Evolutionary conservation across 495 filamentous ascomycete species (phyloP).

Genomic region (Lasiosphaeris hirsuta): DNA sequence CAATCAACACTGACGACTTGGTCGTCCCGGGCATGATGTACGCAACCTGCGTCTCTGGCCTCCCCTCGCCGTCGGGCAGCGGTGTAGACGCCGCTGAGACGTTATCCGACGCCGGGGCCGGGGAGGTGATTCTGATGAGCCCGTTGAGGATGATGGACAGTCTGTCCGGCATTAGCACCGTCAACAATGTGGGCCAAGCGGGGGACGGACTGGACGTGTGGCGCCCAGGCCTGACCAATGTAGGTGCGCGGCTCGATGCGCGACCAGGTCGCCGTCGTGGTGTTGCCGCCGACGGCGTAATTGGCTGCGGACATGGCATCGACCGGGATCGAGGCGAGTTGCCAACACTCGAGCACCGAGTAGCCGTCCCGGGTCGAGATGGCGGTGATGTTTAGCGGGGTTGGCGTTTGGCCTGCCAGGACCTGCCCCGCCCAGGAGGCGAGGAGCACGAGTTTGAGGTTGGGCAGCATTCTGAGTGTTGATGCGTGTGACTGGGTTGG

Average conservation of each 20-base stretch:
- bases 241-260: conserved; percentile 22
- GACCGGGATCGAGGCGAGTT: conserved; percentile 20
- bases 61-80: not conserved
- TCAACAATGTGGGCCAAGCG: not conserved
- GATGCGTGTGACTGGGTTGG: too few species aligned
- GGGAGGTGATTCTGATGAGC: conserved; percentile 28
- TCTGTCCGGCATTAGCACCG: not conserved
- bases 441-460: too few species aligned
- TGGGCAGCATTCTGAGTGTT: too few species aligned
- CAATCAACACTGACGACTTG: conserved; percentile 25
- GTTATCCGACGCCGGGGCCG: conserved; percentile 14
- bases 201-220: conserved; percentile 22
- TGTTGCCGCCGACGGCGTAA: conserved; percentile 25
- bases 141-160: conserved; percentile 29
- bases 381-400: conserved; percentile 26
- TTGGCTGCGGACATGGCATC: conserved; percentile 28
- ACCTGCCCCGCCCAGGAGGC: too few species aligned
- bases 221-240: conserved; percentile 31
- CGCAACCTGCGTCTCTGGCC: conserved; percentile 16
- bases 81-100: not conserved
- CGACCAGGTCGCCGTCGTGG: conserved; percentile 25
- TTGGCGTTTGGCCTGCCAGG: not conserved
- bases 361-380: conserved; percentile 27
- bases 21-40: conserved; percentile 28
- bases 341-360: conserved; percentile 30